Evolutionary conservation across 768 basidiomycete species (phyloP), one percentile per base, ranked within the genome.

Genomic region (Leccinum broughii): DNA sequence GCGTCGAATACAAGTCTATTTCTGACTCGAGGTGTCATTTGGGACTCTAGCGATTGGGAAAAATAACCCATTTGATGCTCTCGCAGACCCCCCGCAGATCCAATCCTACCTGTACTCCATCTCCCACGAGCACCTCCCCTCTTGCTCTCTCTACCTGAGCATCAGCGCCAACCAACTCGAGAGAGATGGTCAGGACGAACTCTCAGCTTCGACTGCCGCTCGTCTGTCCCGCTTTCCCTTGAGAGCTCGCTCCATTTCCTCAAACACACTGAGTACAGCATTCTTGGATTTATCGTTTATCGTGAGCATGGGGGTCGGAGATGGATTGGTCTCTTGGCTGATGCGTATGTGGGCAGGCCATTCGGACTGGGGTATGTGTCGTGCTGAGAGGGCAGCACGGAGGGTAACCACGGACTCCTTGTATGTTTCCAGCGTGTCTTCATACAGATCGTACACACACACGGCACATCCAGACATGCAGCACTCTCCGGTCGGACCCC

Each of bases 401-500:
- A 94, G 72, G 0, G 76, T 61, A 3, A 67, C 66, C 0, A 93
- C 63, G 4, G 85, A 79, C 13, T 81, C 78, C 26, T 82, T 80
- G 76, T 93, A 93, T 13, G 76, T 78, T 24, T 77, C 77, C 2
- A 92, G 72, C 1, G 87, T 83, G 52, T 93, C 92, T 61, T 90
- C 86, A 74, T 94, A 93, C 26, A 94, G 72, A 66, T 93, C 92
- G 74, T 95, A 92, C 8, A 95, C 89, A 72, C 94, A 95, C n/a
- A 95, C 75, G 0, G 93, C 90, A 68, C 94, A 96, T 32, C 92
- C 92, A 3, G 92, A 93, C 93, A 95, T 95, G 77, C 93, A 96
- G 73, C 93, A 95, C 74, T 94, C 93, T 94, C 64, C 10, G 2
- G 17, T 50, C 35, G 20, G 24, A n/a, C 48, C 15, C 26, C 28